Percentiles rank a stretch among this genome's conserved stretches.
phyloP scores from a whole-genome alignment of 345 rosid genomes.

The Melaleuca quinquenervia region DNA sequence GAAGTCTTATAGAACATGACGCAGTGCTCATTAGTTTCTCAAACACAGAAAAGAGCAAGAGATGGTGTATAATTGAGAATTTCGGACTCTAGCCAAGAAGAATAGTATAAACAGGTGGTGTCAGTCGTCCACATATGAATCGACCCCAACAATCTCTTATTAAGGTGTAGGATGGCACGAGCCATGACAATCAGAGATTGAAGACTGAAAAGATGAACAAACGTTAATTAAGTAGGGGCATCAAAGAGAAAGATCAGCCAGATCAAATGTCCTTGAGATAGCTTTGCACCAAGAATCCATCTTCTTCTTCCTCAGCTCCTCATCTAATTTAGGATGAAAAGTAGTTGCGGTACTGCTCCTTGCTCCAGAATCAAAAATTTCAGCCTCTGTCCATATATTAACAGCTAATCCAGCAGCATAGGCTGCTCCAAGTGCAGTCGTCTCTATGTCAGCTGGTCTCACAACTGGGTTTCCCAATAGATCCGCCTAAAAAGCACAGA shows the following conservation, averaged over 20 bases:
- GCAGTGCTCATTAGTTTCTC: not conserved
- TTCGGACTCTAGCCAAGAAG: not conserved
- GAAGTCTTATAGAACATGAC: not conserved
- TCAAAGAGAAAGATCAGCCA: conserved; percentile 67
- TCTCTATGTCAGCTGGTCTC: conserved; percentile 80
- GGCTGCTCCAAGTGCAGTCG: conserved; percentile 95
- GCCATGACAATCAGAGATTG: not conserved
- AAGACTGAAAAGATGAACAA: not conserved
- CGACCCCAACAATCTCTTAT: not conserved
- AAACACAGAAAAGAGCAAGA: not conserved
- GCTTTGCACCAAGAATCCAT: conserved; percentile 85
- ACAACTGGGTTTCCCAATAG: conserved; percentile 81
- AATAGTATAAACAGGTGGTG: not conserved
- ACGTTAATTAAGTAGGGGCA: not conserved
- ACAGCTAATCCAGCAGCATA: conserved; percentile 91
- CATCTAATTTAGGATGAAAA: conserved; percentile 43
- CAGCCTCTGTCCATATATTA: conserved; percentile 71
- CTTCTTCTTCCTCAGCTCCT: conserved; percentile 55
- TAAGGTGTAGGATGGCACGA: not conserved
- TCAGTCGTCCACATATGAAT: not conserved
- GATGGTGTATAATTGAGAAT: not conserved
- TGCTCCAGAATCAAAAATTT: conserved; percentile 45
- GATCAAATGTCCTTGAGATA: conserved; percentile 56
- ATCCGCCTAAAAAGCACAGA: conserved; percentile 48
- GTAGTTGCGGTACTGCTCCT: conserved; percentile 26